Percentiles rank a stretch among this genome's conserved stretches.
Evolutionary conservation across 202 grass and related monocot species (phyloP).

Genomic region (Carex arenaria): DNA sequence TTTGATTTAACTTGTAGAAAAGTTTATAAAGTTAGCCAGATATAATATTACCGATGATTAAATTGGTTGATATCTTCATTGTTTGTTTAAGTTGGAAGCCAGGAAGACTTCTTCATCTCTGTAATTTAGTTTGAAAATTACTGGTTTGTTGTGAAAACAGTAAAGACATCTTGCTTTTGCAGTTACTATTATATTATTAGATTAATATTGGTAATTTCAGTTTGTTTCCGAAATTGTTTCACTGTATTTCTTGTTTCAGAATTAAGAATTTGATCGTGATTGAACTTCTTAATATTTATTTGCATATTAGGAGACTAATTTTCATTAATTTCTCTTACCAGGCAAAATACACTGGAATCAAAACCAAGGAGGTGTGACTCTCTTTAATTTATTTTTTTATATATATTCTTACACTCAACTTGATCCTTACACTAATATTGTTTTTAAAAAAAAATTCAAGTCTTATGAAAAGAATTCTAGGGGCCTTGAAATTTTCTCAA

Average conservation of each 20-base stretch:
- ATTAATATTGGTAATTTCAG: background rate
- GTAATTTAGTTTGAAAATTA: background rate
- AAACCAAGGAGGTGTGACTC: constrained; percentile 65
- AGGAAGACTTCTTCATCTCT: too few relatives aligned
- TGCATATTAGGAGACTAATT: background rate
- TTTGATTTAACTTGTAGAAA: background rate
- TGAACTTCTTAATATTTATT: background rate
- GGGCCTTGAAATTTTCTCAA: constrained; percentile 85
- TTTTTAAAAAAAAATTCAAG: constrained; percentile 23
- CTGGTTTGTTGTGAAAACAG: background rate
- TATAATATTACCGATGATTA: background rate
- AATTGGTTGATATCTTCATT: background rate
- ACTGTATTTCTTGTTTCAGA: background rate
- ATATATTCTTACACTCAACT: constrained; percentile 13
- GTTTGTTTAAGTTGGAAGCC: background rate
- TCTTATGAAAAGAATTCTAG: constrained; percentile 80
- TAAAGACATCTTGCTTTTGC: background rate
- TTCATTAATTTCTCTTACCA: constrained; percentile 23
- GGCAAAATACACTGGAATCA: constrained; percentile 51
- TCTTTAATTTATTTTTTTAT: background rate
- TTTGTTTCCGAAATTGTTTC: background rate
- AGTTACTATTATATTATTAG: background rate
- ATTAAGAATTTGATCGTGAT: background rate
- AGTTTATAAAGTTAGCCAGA: background rate
- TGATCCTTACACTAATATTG: constrained; percentile 13